Conservation (phyloP, 306 rosid genomes). For the Castanopsis chinensis region DNA sequence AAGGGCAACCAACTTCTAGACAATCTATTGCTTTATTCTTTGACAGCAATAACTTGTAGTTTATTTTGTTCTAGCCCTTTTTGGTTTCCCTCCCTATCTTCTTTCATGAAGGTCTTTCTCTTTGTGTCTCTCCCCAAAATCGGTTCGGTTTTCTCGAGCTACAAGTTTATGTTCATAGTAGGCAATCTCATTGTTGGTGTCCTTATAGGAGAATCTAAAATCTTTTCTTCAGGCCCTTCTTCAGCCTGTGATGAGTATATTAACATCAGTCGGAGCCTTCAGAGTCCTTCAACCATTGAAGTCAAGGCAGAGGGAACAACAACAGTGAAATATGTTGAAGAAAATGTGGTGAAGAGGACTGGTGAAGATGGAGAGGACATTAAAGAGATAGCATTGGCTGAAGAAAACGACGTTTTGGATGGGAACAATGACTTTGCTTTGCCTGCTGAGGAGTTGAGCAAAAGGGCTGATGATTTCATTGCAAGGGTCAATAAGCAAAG, state of each 20-base stretch:
- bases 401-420: constrained; percentile 4
- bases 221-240: constrained; percentile 39
- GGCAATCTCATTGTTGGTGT: constrained; percentile 46
- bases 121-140: constrained; percentile 15
- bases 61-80: constrained; percentile 27
- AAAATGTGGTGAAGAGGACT: constrained; percentile 15
- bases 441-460: constrained; percentile 51
- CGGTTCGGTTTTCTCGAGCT: constrained; percentile 24
- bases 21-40: constrained; percentile 23
- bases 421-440: constrained; percentile 4
- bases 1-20: constrained; percentile 16
- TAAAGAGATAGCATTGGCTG: constrained; percentile 15
- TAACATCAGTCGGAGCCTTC: constrained; percentile 25
- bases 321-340: constrained; percentile 11
- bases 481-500: constrained; percentile 71
- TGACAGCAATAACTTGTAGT: constrained; percentile 19
- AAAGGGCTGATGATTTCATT: constrained; percentile 86
- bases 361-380: constrained; percentile 9
- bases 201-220: constrained; percentile 52
- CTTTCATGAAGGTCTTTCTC: constrained; percentile 28
- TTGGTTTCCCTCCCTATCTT: constrained; percentile 33
- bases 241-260: constrained; percentile 36
- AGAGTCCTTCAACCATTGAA: constrained; percentile 14
- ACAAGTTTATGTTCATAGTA: constrained; percentile 43
- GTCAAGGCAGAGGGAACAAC: background rate